Base-by-base conservation (phyloP, 805 yeast species). In the Metahyphopichia silvanorum region DNA sequence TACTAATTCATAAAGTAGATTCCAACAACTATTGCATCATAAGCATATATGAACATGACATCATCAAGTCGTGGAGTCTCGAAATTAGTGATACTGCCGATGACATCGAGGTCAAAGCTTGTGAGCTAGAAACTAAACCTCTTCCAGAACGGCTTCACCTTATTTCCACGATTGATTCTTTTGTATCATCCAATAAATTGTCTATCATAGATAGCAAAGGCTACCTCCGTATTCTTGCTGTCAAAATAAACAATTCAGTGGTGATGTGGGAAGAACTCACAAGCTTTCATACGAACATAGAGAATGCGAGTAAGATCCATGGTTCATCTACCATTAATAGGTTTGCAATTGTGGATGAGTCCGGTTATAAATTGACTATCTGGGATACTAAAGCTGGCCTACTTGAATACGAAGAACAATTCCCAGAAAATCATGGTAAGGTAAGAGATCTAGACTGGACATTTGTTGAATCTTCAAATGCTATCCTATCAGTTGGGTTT, bases 401-500 rank as follows among this genome's bases (percentile, higher is more conserved):
- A 1, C 57, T 86, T 33, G 95, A 85, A 50, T 83, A 75, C 44
- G 66, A 64, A 27, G 78, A 76, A 42, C 35, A 40, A 2, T 73
- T 66, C 38, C 51, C 56, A 1, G 42, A 40, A 4, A 50, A 43
- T 3, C 32, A 45, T 27, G 66, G 71, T 1, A 27, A 38, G 11
- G 77, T 88, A 6, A 56, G 68, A 16, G 96, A 88, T 53, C 64
- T 89, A 17, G 97, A 89, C 57, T 89, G 97, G 97, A 84, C 95
- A 0, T 74, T 82, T 33, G 78, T 63, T 5, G 56, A 57, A 24
- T 47, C 57, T 1, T 17, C 40, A 1, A 52, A 77, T 21, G 82
- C 88, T 25, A 76, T 89, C 5, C 63, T 89, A 19, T 82, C 95
- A 0, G 79, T 88, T 23, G 96, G 96, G 0, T 89, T 86, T 46